These are phyloP conservation scores for Ustilago trichophora DNA, from an alignment of 1,284 basidiomycete species.

Conservation along the genomic window DNA sequence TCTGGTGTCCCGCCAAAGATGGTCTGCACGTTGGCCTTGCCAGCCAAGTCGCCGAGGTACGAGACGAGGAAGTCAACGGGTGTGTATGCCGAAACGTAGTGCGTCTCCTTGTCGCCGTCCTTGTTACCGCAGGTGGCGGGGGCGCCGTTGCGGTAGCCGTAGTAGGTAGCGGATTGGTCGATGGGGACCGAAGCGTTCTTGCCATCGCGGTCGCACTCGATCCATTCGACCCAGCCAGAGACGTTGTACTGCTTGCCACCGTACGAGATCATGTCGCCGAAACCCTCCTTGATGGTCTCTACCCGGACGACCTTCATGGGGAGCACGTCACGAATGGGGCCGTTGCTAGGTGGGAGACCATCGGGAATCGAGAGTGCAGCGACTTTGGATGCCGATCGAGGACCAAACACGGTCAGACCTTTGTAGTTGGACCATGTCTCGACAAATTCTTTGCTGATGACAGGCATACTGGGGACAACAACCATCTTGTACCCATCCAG, in stretches of 20 bases:
- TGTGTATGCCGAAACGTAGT: constrained; percentile 48
- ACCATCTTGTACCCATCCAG: constrained; percentile 47
- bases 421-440: constrained; percentile 27
- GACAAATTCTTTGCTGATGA: constrained; percentile 37
- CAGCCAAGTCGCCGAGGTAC: constrained; percentile 33
- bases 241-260: constrained; percentile 37
- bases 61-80: constrained; percentile 34
- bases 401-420: constrained; percentile 41
- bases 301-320: constrained; percentile 44
- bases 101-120: constrained; percentile 30
- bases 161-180: constrained; percentile 24
- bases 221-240: constrained; percentile 48
- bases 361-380: constrained; percentile 42
- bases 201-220: constrained; percentile 44
- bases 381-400: constrained; percentile 43
- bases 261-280: constrained; percentile 41
- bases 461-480: constrained; percentile 43
- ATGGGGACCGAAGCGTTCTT: constrained; percentile 27
- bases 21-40: constrained; percentile 25
- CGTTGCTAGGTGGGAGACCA: constrained; percentile 41
- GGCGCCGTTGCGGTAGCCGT: constrained; percentile 36
- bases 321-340: constrained; percentile 33
- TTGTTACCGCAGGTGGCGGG: constrained; percentile 42
- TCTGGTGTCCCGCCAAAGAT: constrained; percentile 16
- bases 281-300: constrained; percentile 38